These are phyloP conservation scores for Vachellia collinsii DNA, from an alignment of 306 rosid genomes.

Conservation along the genomic window DNA sequence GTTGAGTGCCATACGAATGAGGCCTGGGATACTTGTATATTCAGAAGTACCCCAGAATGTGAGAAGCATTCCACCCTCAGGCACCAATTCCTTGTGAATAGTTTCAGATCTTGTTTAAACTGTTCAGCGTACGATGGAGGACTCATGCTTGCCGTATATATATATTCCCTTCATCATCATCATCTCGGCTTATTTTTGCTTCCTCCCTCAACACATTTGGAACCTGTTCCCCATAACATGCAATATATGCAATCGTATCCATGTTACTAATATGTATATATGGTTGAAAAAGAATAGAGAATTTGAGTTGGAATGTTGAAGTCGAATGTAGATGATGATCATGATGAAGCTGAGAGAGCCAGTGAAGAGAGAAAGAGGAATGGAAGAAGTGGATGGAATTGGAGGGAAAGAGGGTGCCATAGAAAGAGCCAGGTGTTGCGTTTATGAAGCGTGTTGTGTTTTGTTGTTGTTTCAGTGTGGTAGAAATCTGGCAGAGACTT, in stretches of 20 bases:
- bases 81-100: constrained; percentile 48
- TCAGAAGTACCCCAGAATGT: neutral
- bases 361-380: constrained; percentile 37
- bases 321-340: neutral
- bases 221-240: constrained; percentile 12
- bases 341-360: constrained; percentile 45
- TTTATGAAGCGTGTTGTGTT: constrained; percentile 39
- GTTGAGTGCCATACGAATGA: no score
- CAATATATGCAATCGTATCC: neutral
- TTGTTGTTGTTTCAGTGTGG: neutral
- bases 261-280: no score
- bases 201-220: constrained; percentile 15
- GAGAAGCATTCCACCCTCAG: constrained; percentile 50
- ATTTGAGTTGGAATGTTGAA: neutral
- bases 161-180: constrained; percentile 31
- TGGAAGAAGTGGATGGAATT: constrained; percentile 34
- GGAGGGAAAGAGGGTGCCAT: constrained; percentile 34
- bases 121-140: constrained; percentile 41
- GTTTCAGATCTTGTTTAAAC: constrained; percentile 47
- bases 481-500: constrained; percentile 42
- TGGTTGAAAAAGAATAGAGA: neutral
- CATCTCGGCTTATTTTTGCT: neutral
- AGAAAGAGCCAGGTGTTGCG: constrained; percentile 46
- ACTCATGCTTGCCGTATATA: constrained; percentile 34
- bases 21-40: no score